Evolutionary conservation across 176 grass and related monocot genomes (phyloP).

Genomic region (Rhynchospora tenuis): DNA sequence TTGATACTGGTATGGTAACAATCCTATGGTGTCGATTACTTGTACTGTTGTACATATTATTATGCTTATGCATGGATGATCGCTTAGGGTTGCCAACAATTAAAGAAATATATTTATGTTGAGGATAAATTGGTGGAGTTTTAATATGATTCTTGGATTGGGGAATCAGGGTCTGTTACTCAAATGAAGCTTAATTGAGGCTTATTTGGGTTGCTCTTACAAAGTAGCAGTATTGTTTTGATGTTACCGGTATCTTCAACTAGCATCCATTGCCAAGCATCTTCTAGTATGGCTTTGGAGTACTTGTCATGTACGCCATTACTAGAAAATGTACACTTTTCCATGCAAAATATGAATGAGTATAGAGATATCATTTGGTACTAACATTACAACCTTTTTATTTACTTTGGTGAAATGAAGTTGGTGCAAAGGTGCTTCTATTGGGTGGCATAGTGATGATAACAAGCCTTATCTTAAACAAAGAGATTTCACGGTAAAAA

Average conservation of each 20-base stretch:
- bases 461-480: conserved; percentile 94
- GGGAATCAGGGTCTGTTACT: background rate
- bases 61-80: background rate
- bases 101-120: background rate
- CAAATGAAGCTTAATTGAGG: background rate
- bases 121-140: background rate
- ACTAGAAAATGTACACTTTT: background rate
- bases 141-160: background rate
- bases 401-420: conserved; percentile 30
- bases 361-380: background rate
- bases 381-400: background rate
- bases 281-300: background rate
- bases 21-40: background rate
- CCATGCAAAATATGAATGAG: background rate
- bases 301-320: background rate
- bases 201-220: background rate
- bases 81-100: background rate
- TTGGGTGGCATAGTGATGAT: conserved; percentile 90
- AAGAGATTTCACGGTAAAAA: conserved; percentile 69
- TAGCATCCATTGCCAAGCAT: background rate
- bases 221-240: background rate
- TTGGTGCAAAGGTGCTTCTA: conserved; percentile 87
- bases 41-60: background rate
- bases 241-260: background rate
- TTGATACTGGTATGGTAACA: background rate